A percentile compares a stretch with the other conserved stretches of the same genome.
These are phyloP conservation scores for Carex myosuroides DNA, from an alignment of 176 grass and related monocot species.

Conservation along the genomic window DNA sequence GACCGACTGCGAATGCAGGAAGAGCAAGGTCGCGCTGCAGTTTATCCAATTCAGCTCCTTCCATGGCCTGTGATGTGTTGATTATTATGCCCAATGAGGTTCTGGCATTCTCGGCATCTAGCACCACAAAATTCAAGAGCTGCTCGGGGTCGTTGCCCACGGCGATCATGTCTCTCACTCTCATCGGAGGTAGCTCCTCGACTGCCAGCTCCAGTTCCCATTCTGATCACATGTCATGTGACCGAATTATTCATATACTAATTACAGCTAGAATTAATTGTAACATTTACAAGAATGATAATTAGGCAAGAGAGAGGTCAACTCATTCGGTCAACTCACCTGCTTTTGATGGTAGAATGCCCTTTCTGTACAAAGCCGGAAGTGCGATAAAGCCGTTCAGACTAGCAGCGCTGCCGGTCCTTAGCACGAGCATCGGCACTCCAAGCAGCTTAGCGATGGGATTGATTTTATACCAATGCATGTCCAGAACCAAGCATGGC, in stretches of 20 bases:
- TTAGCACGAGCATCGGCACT: slow-evolving; percentile 14
- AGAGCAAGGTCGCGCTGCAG: not conserved
- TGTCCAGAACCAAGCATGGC: slow-evolving; percentile 23
- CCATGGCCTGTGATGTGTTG: slow-evolving; percentile 15
- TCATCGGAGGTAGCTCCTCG: not conserved
- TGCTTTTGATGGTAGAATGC: slow-evolving; percentile 11
- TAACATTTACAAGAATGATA: not conserved
- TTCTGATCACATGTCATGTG: not conserved
- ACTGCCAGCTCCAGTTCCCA: not conserved
- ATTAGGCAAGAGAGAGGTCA: not conserved
- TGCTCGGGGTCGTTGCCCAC: not conserved
- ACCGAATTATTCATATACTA: not conserved
- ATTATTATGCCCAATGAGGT: slow-evolving; percentile 24
- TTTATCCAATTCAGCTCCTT: slow-evolving; percentile 1
- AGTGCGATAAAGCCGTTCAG: not conserved
- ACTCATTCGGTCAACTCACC: not conserved
- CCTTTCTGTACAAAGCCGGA: slow-evolving; percentile 19
- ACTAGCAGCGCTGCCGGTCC: slow-evolving; percentile 21
- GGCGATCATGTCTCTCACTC: not conserved
- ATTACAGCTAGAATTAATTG: not conserved
- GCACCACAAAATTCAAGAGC: not conserved
- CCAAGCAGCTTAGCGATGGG: slow-evolving; percentile 5
- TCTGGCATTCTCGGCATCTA: not conserved
- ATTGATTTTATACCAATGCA: slow-evolving; percentile 15
- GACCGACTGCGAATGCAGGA: slow-evolving; percentile 23